phyloP scores from a whole-genome alignment of 495 filamentous ascomycete genomes.

The Trichoderma parareesei region DNA sequence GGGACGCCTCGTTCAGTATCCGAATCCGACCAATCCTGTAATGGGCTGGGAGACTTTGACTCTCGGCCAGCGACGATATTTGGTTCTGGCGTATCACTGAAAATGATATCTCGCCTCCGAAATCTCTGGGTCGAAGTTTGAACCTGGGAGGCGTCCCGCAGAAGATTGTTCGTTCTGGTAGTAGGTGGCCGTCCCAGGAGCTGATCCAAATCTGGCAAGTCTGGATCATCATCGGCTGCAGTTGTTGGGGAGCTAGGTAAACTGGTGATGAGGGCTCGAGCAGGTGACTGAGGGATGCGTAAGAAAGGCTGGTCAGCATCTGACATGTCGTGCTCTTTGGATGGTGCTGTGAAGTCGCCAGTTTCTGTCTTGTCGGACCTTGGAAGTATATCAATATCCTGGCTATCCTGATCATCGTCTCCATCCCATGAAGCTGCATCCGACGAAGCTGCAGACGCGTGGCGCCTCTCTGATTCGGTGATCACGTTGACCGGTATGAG shows the following conservation, averaged over 20 bases:
- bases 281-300: background rate
- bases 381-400: constrained; percentile 21
- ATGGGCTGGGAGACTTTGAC: background rate
- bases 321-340: background rate
- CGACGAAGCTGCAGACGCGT: constrained; percentile 37
- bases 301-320: background rate
- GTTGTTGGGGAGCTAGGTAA: background rate
- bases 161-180: background rate
- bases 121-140: background rate
- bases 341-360: constrained; percentile 12
- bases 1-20: background rate
- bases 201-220: constrained; percentile 2
- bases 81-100: background rate
- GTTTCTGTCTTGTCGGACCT: constrained; percentile 21
- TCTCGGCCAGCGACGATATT: background rate
- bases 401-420: constrained; percentile 45
- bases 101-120: background rate
- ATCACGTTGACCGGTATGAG: constrained; percentile 53
- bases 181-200: background rate
- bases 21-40: background rate
- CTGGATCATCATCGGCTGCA: background rate
- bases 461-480: constrained; percentile 20
- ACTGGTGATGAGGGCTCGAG: background rate
- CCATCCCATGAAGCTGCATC: constrained; percentile 40
- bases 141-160: background rate